phyloP scores from a whole-genome alignment of 768 basidiomycete species.

The Serendipita sp. region DNA sequence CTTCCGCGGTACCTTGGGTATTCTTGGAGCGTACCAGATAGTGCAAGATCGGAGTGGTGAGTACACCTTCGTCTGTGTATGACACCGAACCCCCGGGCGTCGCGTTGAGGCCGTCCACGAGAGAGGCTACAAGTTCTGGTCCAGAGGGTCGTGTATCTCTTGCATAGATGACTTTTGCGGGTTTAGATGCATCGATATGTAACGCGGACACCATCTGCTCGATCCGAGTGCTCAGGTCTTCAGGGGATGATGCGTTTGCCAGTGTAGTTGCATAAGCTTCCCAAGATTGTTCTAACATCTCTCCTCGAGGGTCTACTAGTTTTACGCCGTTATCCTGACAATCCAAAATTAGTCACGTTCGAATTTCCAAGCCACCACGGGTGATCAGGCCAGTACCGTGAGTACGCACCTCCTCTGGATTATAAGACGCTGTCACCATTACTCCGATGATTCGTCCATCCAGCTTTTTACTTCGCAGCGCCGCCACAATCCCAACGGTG shows the following conservation, averaged over 20 bases:
- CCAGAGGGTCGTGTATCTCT: constrained; percentile 89
- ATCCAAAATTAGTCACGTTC: neutral
- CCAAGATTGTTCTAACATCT: constrained; percentile 94
- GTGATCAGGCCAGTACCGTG: constrained; percentile 6
- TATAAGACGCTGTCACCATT: constrained; percentile 99
- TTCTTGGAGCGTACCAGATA: constrained; percentile 86
- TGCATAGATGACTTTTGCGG: constrained; percentile 75
- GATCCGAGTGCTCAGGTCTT: constrained; percentile 53
- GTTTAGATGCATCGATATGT: constrained; percentile 64
- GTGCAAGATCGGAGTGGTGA: constrained; percentile 89
- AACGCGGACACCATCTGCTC: constrained; percentile 39
- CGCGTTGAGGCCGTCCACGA: constrained; percentile 68
- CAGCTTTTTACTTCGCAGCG: constrained; percentile 77
- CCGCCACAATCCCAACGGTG: constrained; percentile 80
- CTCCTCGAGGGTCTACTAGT: constrained; percentile 89
- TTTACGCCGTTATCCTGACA: constrained; percentile 94
- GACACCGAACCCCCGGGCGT: constrained; percentile 26
- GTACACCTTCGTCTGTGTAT: constrained; percentile 56
- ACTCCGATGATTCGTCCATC: constrained; percentile 86
- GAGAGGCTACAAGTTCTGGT: constrained; percentile 48
- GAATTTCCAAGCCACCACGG: neutral
- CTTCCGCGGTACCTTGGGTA: constrained; percentile 59
- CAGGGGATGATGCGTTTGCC: constrained; percentile 64
- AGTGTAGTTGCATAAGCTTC: constrained; percentile 72
- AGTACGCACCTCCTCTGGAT: constrained; percentile 69